These are phyloP conservation scores for Carnegiea gigantea DNA, from an alignment of 179 eudicot species.

Conservation along the genomic window DNA sequence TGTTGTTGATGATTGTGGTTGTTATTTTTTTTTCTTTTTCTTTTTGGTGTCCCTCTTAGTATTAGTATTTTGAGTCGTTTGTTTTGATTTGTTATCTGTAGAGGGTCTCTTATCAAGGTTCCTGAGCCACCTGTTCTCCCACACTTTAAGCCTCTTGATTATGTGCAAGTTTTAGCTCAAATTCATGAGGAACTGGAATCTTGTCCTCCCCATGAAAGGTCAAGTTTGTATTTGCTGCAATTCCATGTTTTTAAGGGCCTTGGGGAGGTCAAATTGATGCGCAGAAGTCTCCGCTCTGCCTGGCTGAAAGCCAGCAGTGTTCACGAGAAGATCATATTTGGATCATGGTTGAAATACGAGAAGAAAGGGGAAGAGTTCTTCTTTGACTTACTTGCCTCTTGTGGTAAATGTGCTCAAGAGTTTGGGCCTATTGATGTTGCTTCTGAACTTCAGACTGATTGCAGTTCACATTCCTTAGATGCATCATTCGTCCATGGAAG, in stretches of 20 bases:
- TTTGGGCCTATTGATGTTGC: constrained; percentile 69
- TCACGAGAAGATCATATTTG: constrained; percentile 76
- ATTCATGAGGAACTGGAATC: constrained; percentile 88
- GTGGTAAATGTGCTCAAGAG: constrained; percentile 71
- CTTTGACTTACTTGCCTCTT: constrained; percentile 64
- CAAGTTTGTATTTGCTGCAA: constrained; percentile 72
- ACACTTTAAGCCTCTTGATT: constrained; percentile 86
- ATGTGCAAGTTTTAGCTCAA: constrained; percentile 91
- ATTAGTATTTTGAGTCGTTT: constrained; percentile 17
- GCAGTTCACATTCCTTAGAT: constrained; percentile 24
- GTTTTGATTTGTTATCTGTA: constrained; percentile 39
- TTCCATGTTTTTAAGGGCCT: constrained; percentile 94
- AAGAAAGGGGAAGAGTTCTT: constrained; percentile 83
- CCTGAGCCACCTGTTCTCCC: constrained; percentile 81
- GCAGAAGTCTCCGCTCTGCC: constrained; percentile 84
- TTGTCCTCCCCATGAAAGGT: constrained; percentile 55
- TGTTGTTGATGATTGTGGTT: constrained; percentile 2
- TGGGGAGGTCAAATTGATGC: constrained; percentile 83
- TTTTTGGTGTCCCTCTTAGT: not conserved
- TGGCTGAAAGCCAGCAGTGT: constrained; percentile 75
- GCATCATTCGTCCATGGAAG: constrained; percentile 15
- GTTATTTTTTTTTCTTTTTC: not conserved
- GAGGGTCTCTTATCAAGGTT: constrained; percentile 92
- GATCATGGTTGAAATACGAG: constrained; percentile 92
- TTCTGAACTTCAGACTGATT: constrained; percentile 48